Evolutionary conservation across 306 rosid species (phyloP).

Genomic region (Pueraria montana): DNA sequence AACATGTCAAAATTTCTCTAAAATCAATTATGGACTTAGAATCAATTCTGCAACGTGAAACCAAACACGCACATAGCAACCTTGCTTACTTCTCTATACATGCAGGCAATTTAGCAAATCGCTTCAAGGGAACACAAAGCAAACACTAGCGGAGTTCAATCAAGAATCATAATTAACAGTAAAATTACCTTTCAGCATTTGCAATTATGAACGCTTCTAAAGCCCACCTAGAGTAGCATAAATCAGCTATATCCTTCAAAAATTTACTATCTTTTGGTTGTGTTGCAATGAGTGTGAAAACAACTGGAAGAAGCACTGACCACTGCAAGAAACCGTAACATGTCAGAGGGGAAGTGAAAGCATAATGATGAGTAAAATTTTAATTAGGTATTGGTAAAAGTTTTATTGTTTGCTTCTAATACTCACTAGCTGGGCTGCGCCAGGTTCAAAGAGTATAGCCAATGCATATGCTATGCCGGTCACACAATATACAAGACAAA

Average conservation of each 20-base stretch:
- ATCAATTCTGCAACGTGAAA: too few relatives aligned
- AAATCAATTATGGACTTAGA: too few relatives aligned
- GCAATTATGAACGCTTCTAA: conserved; percentile 78
- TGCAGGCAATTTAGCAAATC: not conserved
- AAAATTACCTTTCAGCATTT: conserved; percentile 80
- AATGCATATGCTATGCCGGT: conserved; percentile 84
- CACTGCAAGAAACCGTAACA: conserved; percentile 62
- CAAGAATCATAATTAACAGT: not conserved
- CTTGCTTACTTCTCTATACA: not conserved
- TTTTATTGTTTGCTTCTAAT: conserved; percentile 18
- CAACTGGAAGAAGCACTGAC: conserved; percentile 85
- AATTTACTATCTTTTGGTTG: conserved; percentile 55
- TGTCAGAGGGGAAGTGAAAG: conserved; percentile 28
- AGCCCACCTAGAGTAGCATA: conserved; percentile 85
- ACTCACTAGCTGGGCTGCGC: conserved; percentile 88
- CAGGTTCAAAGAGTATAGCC: conserved; percentile 75
- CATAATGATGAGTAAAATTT: conserved; percentile 11
- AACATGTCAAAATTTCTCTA: too few relatives aligned
- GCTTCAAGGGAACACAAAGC: conserved; percentile 3
- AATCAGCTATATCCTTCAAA: conserved; percentile 61
- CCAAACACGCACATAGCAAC: too few relatives aligned
- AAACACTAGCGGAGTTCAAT: not conserved
- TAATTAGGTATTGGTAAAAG: not conserved
- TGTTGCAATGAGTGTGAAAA: conserved; percentile 74
- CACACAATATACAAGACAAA: conserved; percentile 84